These are phyloP conservation scores for Phanerodontia chrysosporium DNA, from an alignment of 768 basidiomycete species.

Conservation along the genomic window DNA sequence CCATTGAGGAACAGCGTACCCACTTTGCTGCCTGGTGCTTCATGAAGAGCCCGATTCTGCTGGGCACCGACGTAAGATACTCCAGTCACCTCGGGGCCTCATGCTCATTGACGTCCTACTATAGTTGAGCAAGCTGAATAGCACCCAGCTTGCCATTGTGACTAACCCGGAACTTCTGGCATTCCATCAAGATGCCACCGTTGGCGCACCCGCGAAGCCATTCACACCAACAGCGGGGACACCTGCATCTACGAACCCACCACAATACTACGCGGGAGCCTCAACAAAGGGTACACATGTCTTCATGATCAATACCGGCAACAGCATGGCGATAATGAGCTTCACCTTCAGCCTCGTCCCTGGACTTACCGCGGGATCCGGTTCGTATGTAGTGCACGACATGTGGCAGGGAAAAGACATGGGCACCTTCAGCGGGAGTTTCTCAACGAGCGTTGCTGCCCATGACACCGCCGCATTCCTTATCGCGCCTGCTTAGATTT, in stretches of 20 bases:
- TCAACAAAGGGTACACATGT: constrained; percentile 50
- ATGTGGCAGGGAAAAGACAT: constrained; percentile 50
- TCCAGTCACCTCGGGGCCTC: constrained; percentile 17
- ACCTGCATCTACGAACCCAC: constrained; percentile 40
- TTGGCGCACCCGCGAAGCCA: constrained; percentile 49
- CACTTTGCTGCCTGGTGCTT: constrained; percentile 73
- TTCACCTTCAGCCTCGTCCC: constrained; percentile 45
- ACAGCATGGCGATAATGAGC: constrained; percentile 36
- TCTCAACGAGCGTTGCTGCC: constrained; percentile 37
- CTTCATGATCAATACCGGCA: constrained; percentile 44
- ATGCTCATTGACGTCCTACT: constrained; percentile 25
- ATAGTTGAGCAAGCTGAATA: constrained; percentile 52
- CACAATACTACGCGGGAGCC: constrained; percentile 47
- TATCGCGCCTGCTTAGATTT: constrained; percentile 26
- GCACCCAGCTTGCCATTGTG: constrained; percentile 51
- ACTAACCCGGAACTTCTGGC: constrained; percentile 62
- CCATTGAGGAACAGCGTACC: constrained; percentile 58
- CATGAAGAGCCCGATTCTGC: constrained; percentile 63
- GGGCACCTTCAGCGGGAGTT: constrained; percentile 36
- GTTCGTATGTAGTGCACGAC: constrained; percentile 40
- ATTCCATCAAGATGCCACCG: constrained; percentile 62
- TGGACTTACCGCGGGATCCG: constrained; percentile 32
- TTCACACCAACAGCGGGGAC: constrained; percentile 37
- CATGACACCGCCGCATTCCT: constrained; percentile 54
- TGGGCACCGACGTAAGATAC: constrained; percentile 40